Percentiles rank a stretch among this genome's conserved stretches.
Conservation (phyloP, 768 basidiomycete genomes). For the Suillus occidentalis region DNA sequence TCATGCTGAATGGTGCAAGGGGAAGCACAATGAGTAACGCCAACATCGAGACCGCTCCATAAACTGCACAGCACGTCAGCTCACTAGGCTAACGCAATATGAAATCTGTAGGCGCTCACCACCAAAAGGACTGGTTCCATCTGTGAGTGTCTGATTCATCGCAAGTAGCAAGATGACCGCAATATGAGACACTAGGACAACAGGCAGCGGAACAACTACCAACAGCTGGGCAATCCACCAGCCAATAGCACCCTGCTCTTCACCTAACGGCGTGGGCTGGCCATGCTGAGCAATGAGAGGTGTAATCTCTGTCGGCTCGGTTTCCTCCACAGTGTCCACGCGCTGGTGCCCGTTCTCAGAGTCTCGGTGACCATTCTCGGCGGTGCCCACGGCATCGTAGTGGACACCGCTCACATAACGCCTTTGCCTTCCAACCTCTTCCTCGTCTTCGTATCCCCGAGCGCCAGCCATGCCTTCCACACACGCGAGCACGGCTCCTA, state of each 20-base stretch:
- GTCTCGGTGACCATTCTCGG: constrained; percentile 15
- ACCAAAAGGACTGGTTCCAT: constrained; percentile 51
- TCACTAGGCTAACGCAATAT: not conserved
- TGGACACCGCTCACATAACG: constrained; percentile 17
- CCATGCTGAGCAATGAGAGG: constrained; percentile 45
- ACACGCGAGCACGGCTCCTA: constrained; percentile 40
- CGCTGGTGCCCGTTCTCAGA: constrained; percentile 12
- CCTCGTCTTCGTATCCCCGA: constrained; percentile 15
- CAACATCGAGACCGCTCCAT: constrained; percentile 44
- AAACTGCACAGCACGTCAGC: constrained; percentile 42
- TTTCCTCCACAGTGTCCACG: constrained; percentile 32
- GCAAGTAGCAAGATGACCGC: constrained; percentile 46
- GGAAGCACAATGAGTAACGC: constrained; percentile 56
- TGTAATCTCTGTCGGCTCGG: constrained; percentile 54
- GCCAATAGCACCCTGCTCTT: constrained; percentile 27
- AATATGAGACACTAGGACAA: constrained; percentile 54
- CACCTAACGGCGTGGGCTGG: constrained; percentile 2
- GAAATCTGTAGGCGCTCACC: constrained; percentile 39
- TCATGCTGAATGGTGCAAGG: constrained; percentile 62
- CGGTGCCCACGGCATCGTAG: constrained; percentile 28
- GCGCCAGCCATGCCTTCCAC: constrained; percentile 34
- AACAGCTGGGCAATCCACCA: constrained; percentile 66
- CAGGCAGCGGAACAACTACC: constrained; percentile 51
- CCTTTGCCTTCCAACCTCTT: constrained; percentile 3
- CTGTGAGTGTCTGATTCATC: constrained; percentile 57